Percentiles rank a stretch among this genome's conserved stretches.
phyloP scores from a whole-genome alignment of 2,329 filamentous ascomycete genomes.

The Aspergillus cejpii region DNA sequence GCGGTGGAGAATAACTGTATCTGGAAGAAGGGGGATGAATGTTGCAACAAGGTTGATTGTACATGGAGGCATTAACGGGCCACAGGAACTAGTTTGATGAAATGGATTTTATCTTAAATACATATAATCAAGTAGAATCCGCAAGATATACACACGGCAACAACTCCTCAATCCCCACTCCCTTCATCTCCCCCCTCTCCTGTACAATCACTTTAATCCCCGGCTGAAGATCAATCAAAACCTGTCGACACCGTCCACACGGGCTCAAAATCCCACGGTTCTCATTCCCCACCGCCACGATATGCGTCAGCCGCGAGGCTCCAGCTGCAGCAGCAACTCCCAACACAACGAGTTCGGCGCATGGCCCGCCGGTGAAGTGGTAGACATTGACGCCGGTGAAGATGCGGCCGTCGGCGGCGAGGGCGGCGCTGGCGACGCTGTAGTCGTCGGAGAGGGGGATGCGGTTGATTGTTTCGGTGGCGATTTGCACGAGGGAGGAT shows the following conservation, averaged over 20 bases:
- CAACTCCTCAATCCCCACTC: conserved; percentile 3
- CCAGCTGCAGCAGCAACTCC: conserved; percentile 22
- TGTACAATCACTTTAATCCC: conserved; percentile 20
- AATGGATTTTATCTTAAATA: too few species aligned
- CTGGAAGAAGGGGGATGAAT: conserved; percentile 10
- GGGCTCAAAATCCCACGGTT: conserved; percentile 20
- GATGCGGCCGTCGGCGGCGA: conserved; percentile 15
- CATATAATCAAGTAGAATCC: too few species aligned
- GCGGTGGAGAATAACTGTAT: conserved; percentile 10
- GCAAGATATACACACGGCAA: conserved; percentile 8
- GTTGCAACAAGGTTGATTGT: conserved; percentile 8
- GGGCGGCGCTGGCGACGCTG: conserved; percentile 19
- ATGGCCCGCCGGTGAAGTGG: conserved; percentile 26
- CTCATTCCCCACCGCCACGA: conserved; percentile 22
- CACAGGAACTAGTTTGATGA: too few species aligned
- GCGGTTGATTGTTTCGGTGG: conserved; percentile 16
- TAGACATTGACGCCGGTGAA: conserved; percentile 25
- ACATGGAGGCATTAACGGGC: neutral
- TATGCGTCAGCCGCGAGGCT: conserved; percentile 17
- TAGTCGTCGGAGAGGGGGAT: conserved; percentile 20
- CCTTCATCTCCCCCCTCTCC: neutral
- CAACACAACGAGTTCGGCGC: conserved; percentile 26
- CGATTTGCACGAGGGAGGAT: conserved; percentile 14
- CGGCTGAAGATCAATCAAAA: conserved; percentile 23
- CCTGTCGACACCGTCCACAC: conserved; percentile 26